Conservation (phyloP, 2,329 filamentous ascomycete genomes). For the Epichloe bromicola region DNA sequence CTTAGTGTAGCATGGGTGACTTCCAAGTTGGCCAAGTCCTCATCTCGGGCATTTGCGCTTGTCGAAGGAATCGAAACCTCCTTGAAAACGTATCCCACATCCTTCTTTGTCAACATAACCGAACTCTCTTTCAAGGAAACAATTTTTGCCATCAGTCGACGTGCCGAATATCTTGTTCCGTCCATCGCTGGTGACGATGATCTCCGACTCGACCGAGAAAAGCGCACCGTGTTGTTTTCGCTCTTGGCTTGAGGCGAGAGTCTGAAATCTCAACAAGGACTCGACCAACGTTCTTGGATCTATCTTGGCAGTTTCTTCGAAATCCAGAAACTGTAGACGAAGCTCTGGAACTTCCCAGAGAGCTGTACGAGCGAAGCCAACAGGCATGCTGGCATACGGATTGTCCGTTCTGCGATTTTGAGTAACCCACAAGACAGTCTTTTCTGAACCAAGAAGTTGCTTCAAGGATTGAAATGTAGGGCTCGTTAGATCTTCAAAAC, state of each 20-base stretch:
- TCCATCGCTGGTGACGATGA: neutral
- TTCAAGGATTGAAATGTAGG: neutral
- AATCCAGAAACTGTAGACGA: conserved; percentile 3
- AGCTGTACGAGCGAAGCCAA: neutral
- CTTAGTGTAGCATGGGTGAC: neutral
- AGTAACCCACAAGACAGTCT: neutral
- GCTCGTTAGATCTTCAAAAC: neutral
- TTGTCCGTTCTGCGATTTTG: neutral
- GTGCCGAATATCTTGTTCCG: neutral
- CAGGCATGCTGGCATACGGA: neutral
- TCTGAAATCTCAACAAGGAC: neutral
- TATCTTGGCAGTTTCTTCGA: neutral
- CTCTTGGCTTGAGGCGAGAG: neutral
- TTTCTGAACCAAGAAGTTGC: neutral
- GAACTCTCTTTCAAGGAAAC: neutral
- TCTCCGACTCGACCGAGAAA: neutral
- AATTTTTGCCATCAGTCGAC: neutral
- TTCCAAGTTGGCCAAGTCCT: neutral
- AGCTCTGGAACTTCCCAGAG: neutral
- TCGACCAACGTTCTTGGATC: neutral
- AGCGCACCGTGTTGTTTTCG: neutral
- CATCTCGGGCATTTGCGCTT: neutral
- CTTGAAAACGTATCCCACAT: neutral
- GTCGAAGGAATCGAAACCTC: neutral
- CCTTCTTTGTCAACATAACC: neutral